Evolutionary conservation across 495 filamentous ascomycete species (phyloP), one percentile per base, ranked within the genome.

Genomic region (Penicillium dipodomyicola): DNA sequence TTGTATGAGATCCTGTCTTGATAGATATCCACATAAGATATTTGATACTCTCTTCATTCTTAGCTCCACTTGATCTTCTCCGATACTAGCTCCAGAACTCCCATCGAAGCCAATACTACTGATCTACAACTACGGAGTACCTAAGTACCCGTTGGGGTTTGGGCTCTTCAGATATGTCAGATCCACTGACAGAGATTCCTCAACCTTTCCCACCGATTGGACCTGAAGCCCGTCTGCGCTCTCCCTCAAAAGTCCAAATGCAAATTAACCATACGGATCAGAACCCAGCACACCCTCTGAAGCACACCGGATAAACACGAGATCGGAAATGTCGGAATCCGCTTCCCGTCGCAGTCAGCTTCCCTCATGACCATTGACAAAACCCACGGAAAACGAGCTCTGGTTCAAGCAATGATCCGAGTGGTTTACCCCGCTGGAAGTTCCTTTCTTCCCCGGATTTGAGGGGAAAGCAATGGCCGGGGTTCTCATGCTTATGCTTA

Each of bases 201-300:
- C 14, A 22, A n/a, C 2, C 23, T 19, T 54, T 54, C 22, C 32
- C 52, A n/a, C 52, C 52, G 52, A 54, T 46, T 54, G 52, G 43
- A 20, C 22, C 29, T 39, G 25, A 27, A 33, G 23, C 17, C 8
- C 2, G 17, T 19, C 7, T 27, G 33, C 5, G 37, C 27, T n/a
- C 25, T 19, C 15, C 19, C 20, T 43, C 9, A 43, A 14, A 12
- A 6, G 19, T 22, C 39, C 19, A 49, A 20, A 52, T 33, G 23
- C 19, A 8, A 43, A 20, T 12, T 37, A 52, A 14, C 37, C 49
- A 52, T 41, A 52, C 49, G 37, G 50, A 43, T 43, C 14, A 41
- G n/a, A 14, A 14, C 14, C 37, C 50, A 37, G 3, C 25, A 42
- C 37, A 52, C 27, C 50, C 17, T 48, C 29, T 27, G 4, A 12